Conservation (phyloP, 1,139 yeast species). For the Kodamaea suecica region DNA sequence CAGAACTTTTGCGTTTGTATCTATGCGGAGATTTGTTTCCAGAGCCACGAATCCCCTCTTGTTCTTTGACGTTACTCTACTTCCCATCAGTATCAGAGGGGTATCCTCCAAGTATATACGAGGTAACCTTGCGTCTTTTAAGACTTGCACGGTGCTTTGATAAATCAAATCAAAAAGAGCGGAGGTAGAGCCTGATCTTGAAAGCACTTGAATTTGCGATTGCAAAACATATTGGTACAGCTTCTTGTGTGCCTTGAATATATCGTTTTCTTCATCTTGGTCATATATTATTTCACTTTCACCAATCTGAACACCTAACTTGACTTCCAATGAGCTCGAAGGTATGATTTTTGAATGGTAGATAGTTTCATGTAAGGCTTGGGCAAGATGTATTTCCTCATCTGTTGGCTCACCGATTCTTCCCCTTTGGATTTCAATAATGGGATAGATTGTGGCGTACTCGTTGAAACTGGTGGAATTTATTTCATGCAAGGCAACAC, state of each 20-base stretch:
- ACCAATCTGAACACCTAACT: constrained; percentile 51
- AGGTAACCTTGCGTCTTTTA: constrained; percentile 62
- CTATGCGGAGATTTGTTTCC: constrained; percentile 30
- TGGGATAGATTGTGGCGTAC: constrained; percentile 61
- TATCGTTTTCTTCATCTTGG: constrained; percentile 23
- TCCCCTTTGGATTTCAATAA: constrained; percentile 78
- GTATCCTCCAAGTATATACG: constrained; percentile 57
- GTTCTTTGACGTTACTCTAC: constrained; percentile 19
- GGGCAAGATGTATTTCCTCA: constrained; percentile 84
- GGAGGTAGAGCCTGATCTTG: constrained; percentile 61
- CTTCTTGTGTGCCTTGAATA: constrained; percentile 18
- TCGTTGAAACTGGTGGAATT: constrained; percentile 21
- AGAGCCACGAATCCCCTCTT: constrained; percentile 25
- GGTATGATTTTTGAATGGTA: constrained; percentile 54
- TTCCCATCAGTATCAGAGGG: constrained; percentile 10
- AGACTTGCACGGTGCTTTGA: constrained; percentile 64
- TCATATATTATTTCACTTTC: constrained; percentile 23
- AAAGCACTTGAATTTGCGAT: constrained; percentile 74
- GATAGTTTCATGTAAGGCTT: constrained; percentile 58
- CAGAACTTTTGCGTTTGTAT: constrained; percentile 23
- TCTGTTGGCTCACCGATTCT: constrained; percentile 80
- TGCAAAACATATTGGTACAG: constrained; percentile 60
- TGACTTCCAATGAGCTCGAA: constrained; percentile 40
- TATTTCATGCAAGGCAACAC: constrained; percentile 65
- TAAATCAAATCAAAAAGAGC: constrained; percentile 74